A percentile compares a stretch with the other conserved stretches of the same genome.
Evolutionary conservation across 2,329 filamentous ascomycete species (phyloP).

Genomic region (Exophiala dermatitidis): DNA sequence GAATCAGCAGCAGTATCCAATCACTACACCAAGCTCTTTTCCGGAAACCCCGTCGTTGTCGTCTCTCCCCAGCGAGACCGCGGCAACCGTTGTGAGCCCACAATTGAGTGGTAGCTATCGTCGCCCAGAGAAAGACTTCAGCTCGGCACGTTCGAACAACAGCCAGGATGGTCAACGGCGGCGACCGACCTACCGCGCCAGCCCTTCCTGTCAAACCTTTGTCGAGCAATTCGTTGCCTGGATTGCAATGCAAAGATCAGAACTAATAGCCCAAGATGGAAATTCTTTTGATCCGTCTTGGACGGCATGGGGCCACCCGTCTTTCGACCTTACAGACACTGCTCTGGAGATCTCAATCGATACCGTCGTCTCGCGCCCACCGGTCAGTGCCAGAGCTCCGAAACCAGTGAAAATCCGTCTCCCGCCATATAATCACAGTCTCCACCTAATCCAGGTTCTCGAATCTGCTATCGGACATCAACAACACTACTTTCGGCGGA

Average conservation of each 20-base stretch:
- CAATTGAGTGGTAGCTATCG: constrained; percentile 5
- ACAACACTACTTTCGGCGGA: constrained; percentile 15
- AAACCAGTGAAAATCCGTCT: constrained; percentile 14
- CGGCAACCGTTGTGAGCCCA: background rate
- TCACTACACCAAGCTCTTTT: background rate
- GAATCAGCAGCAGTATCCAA: constrained; percentile 9
- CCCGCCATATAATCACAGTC: constrained; percentile 17
- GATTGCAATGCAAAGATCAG: constrained; percentile 7
- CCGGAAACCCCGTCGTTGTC: background rate
- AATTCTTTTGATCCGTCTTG: constrained; percentile 13
- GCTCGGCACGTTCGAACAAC: constrained; percentile 16
- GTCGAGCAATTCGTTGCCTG: constrained; percentile 11
- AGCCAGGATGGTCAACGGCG: constrained; percentile 1
- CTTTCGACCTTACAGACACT: constrained; percentile 6
- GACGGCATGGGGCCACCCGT: constrained; percentile 8
- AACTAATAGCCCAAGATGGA: constrained; percentile 7
- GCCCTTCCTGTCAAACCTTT: constrained; percentile 12
- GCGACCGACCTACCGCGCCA: constrained; percentile 11
- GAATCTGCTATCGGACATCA: constrained; percentile 14
- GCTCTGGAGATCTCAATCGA: constrained; percentile 16
- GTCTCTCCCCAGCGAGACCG: background rate
- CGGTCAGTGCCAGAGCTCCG: background rate
- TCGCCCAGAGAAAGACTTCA: constrained; percentile 21
- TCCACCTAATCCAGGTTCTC: constrained; percentile 11
- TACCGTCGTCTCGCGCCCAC: constrained; percentile 8